These are phyloP conservation scores for Clitopilus passeckerianus DNA, from an alignment of 768 basidiomycete genomes.

Conservation along the genomic window DNA sequence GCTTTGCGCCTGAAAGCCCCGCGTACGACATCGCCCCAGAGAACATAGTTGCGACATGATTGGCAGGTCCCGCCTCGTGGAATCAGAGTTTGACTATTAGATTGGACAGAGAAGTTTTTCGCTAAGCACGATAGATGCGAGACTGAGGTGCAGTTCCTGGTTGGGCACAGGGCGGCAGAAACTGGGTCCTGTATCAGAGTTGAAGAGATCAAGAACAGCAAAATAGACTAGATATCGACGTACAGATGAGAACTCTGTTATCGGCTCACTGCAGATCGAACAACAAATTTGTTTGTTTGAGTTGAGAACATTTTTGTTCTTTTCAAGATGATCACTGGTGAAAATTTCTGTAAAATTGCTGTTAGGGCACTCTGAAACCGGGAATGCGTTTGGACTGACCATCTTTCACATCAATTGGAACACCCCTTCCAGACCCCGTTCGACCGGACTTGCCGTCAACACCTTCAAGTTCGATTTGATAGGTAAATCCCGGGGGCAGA, in stretches of 20 bases:
- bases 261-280: constrained; percentile 37
- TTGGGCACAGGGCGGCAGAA: constrained; percentile 48
- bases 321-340: constrained; percentile 41
- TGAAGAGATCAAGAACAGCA: constrained; percentile 1
- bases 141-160: constrained; percentile 39
- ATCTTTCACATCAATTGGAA: constrained; percentile 55
- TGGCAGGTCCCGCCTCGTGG: constrained; percentile 61
- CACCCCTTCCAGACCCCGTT: constrained; percentile 46
- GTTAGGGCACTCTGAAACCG: not conserved
- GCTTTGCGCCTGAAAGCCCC: constrained; percentile 52
- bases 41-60: constrained; percentile 45
- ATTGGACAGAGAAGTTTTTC: constrained; percentile 29
- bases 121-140: constrained; percentile 61
- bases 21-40: constrained; percentile 69
- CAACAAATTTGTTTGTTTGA: constrained; percentile 31
- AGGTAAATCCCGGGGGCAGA: constrained; percentile 51
- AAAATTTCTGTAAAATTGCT: constrained; percentile 36
- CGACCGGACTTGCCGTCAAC: constrained; percentile 62
- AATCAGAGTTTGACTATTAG: constrained; percentile 29
- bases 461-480: constrained; percentile 55
- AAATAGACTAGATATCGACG: constrained; percentile 11
- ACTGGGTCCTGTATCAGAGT: constrained; percentile 39
- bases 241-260: constrained; percentile 39
- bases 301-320: constrained; percentile 38
- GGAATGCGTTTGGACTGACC: constrained; percentile 26